phyloP scores from a whole-genome alignment of 345 rosid genomes.

The Chamaenerion angustifolium region DNA sequence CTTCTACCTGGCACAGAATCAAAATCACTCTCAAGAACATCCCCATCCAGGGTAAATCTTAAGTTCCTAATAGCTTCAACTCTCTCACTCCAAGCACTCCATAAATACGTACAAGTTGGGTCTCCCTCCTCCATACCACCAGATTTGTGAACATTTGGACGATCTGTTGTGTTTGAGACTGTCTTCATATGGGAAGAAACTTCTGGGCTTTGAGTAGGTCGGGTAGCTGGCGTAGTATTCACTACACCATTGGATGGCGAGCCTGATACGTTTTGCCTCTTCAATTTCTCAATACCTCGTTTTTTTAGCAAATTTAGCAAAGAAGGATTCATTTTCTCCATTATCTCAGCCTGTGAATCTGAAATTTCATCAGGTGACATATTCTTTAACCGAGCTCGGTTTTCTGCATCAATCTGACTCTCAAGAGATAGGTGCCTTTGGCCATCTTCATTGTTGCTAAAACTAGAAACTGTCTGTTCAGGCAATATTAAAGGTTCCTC shows the following conservation, averaged over 20 bases:
- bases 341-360: slow-evolving; percentile 67
- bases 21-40: slow-evolving; percentile 30
- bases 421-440: slow-evolving; percentile 34
- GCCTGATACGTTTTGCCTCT: slow-evolving; percentile 24
- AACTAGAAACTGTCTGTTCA: slow-evolving; percentile 16
- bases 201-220: slow-evolving; percentile 13
- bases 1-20: slow-evolving; percentile 22
- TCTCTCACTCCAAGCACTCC: slow-evolving; percentile 78
- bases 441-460: slow-evolving; percentile 16
- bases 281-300: slow-evolving; percentile 44
- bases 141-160: slow-evolving; percentile 13
- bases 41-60: slow-evolving; percentile 72
- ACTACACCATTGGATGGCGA: slow-evolving; percentile 7
- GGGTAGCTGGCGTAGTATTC: slow-evolving; percentile 9
- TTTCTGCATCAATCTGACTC: slow-evolving; percentile 73
- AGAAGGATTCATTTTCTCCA: slow-evolving; percentile 67
- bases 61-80: slow-evolving; percentile 64
- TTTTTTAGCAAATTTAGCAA: slow-evolving; percentile 48
- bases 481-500: slow-evolving; percentile 5
- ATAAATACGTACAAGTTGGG: slow-evolving; percentile 21
- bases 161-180: slow-evolving; percentile 16
- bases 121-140: slow-evolving; percentile 16
- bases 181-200: slow-evolving; percentile 13
- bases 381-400: slow-evolving; percentile 36
- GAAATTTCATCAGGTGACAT: slow-evolving; percentile 75